Conservation (phyloP, 148 eudicot species). For the Spergularia bocconei region DNA sequence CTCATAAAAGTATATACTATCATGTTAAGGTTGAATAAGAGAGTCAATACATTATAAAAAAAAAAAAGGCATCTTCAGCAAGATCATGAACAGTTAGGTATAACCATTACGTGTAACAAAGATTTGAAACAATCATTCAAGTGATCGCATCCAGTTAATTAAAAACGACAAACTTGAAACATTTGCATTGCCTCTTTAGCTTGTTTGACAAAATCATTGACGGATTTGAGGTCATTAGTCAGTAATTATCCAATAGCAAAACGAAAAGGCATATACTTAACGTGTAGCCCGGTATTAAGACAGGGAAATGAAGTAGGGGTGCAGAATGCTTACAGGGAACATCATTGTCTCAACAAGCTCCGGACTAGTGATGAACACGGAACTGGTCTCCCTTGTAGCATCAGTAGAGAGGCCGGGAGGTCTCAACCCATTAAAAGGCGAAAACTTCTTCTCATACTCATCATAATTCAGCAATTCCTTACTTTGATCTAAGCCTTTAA, state of each 20-base stretch:
- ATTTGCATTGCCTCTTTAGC: background rate
- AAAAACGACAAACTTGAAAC: background rate
- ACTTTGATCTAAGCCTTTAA: constrained; percentile 42
- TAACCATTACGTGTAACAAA: too few species aligned
- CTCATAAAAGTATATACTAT: too few species aligned
- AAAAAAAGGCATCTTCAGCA: too few species aligned
- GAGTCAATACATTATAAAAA: too few species aligned
- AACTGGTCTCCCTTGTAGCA: constrained; percentile 64
- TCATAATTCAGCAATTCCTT: constrained; percentile 54
- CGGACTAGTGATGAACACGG: constrained; percentile 40
- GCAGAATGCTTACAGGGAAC: constrained; percentile 46
- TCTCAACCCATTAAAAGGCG: constrained; percentile 43
- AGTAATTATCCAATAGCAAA: background rate
- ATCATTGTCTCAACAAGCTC: constrained; percentile 60
- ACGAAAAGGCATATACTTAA: background rate
- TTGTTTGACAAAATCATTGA: background rate
- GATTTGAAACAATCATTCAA: too few species aligned
- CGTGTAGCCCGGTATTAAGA: background rate
- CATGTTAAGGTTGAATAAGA: background rate
- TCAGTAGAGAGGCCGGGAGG: constrained; percentile 47
- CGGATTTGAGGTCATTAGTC: background rate
- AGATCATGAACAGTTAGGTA: too few species aligned
- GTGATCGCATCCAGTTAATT: too few species aligned
- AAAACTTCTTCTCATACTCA: constrained; percentile 49
- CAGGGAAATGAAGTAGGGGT: background rate